Base-by-base conservation (phyloP, 257 asterid genomes). In the Ligustrum vulgare region DNA sequence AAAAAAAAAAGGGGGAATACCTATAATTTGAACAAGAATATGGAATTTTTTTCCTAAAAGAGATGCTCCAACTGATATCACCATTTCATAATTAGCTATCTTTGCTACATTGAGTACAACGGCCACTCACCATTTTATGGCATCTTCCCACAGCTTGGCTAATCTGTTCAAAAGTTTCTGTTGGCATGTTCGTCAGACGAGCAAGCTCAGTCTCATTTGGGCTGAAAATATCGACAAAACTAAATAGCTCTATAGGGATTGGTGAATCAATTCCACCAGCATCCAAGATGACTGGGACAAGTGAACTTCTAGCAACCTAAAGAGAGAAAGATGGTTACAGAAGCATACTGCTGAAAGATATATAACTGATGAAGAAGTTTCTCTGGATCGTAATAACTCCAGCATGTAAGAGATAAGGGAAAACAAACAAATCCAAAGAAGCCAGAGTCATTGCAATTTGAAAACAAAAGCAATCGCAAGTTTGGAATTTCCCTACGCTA, bases 191-290 rank as follows among this genome's bases (percentile, higher is more conserved):
- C 72, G 96, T 88, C 69, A 94, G 76, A 47, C 99, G 96, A 80
- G 94, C 87, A 80, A 94, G 97, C 83, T 94, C 98, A 41, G 89
- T 77, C 78, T 94, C 98, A 75, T 94, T 94, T 70, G 98, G 99
- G 85, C 99, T 94, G 78, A 94, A 83, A 73, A 94, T 79, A 78
- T 92, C 97, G 41, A 92, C 82, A 72, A 71, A 54, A 37, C 73
- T 36, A 0, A 90, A 87, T 32, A 94, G 94, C 51, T 91, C 98
- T 7, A 67, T 73, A 34, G 97, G 96, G 77, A 94, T 79, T 69
- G 98, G 96, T 25, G 93, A 72, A 83, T 92, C 99, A 60, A 86
- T 83, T 79, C 99, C 99, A n/a, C 99, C 98, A 33, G 96, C 98
- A 90, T 94, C 99, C 84, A 94, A 86, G 72, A 92, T 91, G 78